Evolutionary conservation across 2,329 filamentous ascomycete species (phyloP).

Genomic region (Pyricularia grisea): DNA sequence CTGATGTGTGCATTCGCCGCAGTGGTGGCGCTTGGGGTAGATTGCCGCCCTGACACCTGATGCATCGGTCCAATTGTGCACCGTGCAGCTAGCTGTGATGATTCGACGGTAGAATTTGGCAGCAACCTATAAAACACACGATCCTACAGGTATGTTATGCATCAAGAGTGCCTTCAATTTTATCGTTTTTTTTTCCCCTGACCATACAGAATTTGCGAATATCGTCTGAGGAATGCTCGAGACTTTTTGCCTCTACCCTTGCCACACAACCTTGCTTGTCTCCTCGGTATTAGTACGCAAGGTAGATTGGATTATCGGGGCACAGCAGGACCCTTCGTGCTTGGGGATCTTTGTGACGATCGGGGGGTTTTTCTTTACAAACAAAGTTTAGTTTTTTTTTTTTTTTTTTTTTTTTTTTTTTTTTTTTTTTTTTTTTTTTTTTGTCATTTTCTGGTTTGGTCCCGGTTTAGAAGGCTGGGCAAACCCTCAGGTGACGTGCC

Average conservation of each 20-base stretch:
- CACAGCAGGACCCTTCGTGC: neutral
- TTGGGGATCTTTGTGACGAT: neutral
- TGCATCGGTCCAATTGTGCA: neutral
- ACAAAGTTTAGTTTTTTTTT: too few relatives aligned
- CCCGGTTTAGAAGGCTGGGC: neutral
- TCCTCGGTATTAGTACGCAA: neutral
- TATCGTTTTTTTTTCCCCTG: neutral
- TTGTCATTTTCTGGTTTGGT: neutral
- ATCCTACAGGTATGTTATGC: neutral
- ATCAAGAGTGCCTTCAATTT: neutral
- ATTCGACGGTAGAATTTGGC: neutral
- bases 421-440: too few relatives aligned
- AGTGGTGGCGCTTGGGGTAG: neutral
- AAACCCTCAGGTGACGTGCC: neutral
- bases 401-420: too few relatives aligned
- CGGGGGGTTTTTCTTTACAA: neutral
- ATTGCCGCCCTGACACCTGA: neutral
- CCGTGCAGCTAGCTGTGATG: neutral
- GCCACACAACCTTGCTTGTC: neutral
- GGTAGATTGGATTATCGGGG: neutral
- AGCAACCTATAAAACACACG: neutral
- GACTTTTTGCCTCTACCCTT: neutral
- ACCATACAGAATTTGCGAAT: neutral
- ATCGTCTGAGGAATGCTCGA: neutral
- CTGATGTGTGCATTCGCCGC: neutral